phyloP scores from a whole-genome alignment of 2,329 filamentous ascomycete species.

The Microdochium trichocladiopsis region DNA sequence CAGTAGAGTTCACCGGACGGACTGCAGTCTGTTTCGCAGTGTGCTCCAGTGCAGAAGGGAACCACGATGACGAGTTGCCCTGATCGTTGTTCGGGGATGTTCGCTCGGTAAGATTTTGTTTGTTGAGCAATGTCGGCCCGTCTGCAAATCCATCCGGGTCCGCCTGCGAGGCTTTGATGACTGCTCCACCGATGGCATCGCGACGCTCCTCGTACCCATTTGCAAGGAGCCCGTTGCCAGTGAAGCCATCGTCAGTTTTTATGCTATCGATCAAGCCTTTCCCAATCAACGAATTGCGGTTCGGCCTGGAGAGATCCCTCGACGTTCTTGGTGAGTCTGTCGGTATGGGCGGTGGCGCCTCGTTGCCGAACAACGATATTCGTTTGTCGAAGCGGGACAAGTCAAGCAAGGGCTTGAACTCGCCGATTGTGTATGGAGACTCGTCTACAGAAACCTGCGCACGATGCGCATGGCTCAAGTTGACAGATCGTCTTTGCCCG shows the following conservation, averaged over 20 bases:
- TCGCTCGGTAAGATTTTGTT: conserved; percentile 4
- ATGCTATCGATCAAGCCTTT: conserved; percentile 22
- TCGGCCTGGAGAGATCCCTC: conserved; percentile 10
- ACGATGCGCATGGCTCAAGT: conserved; percentile 21
- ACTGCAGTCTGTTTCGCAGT: conserved; percentile 9
- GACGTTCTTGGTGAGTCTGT: conserved; percentile 11
- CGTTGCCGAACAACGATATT: conserved; percentile 40
- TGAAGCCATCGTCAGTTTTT: conserved; percentile 35
- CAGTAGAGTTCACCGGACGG: not conserved
- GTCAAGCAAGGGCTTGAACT: conserved; percentile 62
- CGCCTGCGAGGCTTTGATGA: conserved; percentile 12
- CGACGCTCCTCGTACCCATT: conserved; percentile 40
- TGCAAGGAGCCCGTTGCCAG: conserved; percentile 43
- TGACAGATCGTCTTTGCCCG: conserved; percentile 5
- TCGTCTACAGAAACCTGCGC: conserved; percentile 36
- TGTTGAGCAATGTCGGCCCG: conserved; percentile 50
- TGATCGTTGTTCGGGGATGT: not conserved
- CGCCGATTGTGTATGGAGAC: conserved; percentile 55
- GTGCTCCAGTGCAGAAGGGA: conserved; percentile 26
- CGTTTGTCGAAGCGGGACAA: conserved; percentile 49
- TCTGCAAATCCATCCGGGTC: conserved; percentile 40
- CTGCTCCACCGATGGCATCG: conserved; percentile 20
- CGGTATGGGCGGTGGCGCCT: conserved; percentile 23
- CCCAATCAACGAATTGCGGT: conserved; percentile 22
- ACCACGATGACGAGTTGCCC: conserved; percentile 19